Conservation (phyloP, 331 rosid genomes). For the Prunus yedoensis region DNA sequence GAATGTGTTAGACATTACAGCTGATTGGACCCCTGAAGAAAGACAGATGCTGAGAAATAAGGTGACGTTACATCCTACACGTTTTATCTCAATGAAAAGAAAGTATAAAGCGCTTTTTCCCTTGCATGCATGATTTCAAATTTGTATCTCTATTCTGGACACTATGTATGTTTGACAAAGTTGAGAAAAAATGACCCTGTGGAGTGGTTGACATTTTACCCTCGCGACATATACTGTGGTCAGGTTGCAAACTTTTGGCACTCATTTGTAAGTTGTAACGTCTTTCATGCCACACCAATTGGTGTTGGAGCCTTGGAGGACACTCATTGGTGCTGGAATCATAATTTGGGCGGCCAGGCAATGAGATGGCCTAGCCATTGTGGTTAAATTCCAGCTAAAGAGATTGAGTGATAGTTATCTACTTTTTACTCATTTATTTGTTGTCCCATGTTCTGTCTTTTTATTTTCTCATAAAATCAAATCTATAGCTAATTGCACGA, state of each 20-base stretch:
- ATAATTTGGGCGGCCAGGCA: not conserved
- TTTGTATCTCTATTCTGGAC: not conserved
- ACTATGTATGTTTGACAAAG: not conserved
- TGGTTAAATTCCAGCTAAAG: not conserved
- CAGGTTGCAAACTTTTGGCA: not conserved
- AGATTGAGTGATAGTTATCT: not conserved
- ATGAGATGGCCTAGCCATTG: not conserved
- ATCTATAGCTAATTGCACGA: not conserved
- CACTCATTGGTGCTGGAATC: not conserved
- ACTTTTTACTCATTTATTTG: not conserved
- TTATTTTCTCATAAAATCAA: not conserved
- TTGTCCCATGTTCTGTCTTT: not conserved
- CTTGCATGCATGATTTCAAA: constrained; percentile 5
- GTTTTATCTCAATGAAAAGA: not conserved
- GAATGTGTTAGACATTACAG: constrained; percentile 68
- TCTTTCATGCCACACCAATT: constrained; percentile 7
- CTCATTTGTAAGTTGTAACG: not conserved
- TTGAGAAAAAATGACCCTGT: not conserved
- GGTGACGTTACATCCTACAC: constrained; percentile 40
- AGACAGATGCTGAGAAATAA: constrained; percentile 84
- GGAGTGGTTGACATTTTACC: not conserved
- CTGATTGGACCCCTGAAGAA: constrained; percentile 90
- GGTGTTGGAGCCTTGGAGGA: not conserved
- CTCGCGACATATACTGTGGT: not conserved
- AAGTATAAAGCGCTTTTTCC: not conserved